Base-by-base conservation (phyloP, 306 rosid species). In the Argentina anserina region DNA sequence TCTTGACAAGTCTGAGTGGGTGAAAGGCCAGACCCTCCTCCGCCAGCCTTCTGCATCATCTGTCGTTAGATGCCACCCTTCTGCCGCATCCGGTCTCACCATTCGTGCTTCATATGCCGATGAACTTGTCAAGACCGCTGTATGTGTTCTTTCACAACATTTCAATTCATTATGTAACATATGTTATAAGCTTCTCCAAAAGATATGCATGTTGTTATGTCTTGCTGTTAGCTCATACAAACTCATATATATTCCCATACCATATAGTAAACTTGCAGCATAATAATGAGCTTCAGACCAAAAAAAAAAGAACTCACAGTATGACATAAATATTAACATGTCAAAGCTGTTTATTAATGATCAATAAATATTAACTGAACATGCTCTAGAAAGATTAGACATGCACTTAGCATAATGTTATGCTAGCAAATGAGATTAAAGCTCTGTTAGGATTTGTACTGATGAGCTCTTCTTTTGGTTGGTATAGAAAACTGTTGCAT, bases 61-160 rank as follows among this genome's bases (percentile, higher is more conserved):
- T 0, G 71, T 73, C 0, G 87, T 84, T 17, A 81, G 93, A 68
- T 84, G 89, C 90, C 89, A 49, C 82, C 82, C 92, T 65, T 40
- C 82, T 0, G 42, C 84, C 55, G 76, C 87, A 0, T 77, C 96
- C 2, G n/a, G 86, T 8, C 87, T 93, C 78, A 79, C 87, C 26
- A 73, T 93, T 66, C 84, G 94, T 34, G 97, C 98, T 60, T 82
- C 98, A 64, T 93, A 93, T 26, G 78, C 86, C 4, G 97, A 93
- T n/a, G 98, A 93, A 76, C 91, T 93, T 31, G 92, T 93, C 83
- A 93, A 93, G 69, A 93, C 98, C 21, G 98, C 98, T 74, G 98
- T 93, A 88, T 13, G 87, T 65, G 53, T 33, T 21, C 6, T 29
- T n/a, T 11, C 34, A 4, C 23, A 29, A 41, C 46, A 21, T 29